Evolutionary conservation across 129 eudicot genomes (phyloP), one percentile per base, ranked within the genome.

Genomic region (Flaveria trinervia): DNA sequence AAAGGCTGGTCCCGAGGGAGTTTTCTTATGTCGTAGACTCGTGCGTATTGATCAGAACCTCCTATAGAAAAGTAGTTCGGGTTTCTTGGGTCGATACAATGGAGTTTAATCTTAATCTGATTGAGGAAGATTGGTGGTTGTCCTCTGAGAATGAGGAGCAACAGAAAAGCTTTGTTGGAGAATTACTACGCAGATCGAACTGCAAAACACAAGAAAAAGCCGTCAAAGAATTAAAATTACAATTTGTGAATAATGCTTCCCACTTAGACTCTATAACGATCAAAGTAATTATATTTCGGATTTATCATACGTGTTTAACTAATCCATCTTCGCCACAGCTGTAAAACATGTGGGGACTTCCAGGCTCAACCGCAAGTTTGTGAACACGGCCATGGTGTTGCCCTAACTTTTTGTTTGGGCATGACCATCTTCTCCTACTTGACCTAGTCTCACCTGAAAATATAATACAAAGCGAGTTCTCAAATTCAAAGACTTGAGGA

Each of bases 291-390:
- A 62, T 28, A 28, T 25, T 64, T 64, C 26, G 28, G 4, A 71
- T 22, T 1, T 39, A 66, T 84, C 93, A 68, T 77, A 92, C 98
- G 50, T 83, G 96, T 77, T 86, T 92, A 81, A 92, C 92, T 73
- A 86, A 85, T 65, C 98, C 96, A 78, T 92, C 98, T 75, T 89
- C 92, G 20, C 93, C 96, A 68, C 98, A 92, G 79, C 98, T 92
- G 79, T 92, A 92, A 22, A 92, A 78, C 81, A 87, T 77, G 85
- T 88, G 91, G 66, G 98, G 94, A 80, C 89, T 86, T 72, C 96
- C 94, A 15, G 98, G 98, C 81, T 89, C 98, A 43, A 90, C 87
- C 2, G 98, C 98, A 73, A 92, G 90, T 67, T 87, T 83, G 85
- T 88, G 96, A 66, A 92, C 90, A 15, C 92, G 87, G 20, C 94